phyloP scores from a whole-genome alignment of 2,329 filamentous ascomycete genomes.

The Aspergillus bombycis region DNA sequence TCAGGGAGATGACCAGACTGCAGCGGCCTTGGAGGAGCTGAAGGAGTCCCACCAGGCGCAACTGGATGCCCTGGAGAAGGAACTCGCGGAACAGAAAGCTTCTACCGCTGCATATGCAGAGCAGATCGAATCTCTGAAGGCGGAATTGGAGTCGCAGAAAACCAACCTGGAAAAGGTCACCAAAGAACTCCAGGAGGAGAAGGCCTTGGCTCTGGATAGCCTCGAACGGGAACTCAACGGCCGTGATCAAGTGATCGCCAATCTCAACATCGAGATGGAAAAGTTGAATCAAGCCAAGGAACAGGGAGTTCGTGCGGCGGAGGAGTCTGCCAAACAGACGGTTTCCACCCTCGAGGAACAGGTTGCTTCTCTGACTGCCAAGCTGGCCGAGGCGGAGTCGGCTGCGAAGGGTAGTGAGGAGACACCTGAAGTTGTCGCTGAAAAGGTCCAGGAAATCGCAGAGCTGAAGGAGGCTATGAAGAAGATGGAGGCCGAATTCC shows the following conservation, averaged over 20 bases:
- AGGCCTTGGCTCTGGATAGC: constrained; percentile 34
- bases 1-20: constrained; percentile 39
- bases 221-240: constrained; percentile 40
- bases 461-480: constrained; percentile 38
- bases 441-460: constrained; percentile 41
- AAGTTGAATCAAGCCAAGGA: constrained; percentile 40
- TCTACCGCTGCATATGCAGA: constrained; percentile 32
- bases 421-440: constrained; percentile 29
- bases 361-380: constrained; percentile 38
- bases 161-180: constrained; percentile 31
- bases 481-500: constrained; percentile 38
- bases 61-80: constrained; percentile 38
- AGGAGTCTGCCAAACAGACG: constrained; percentile 35
- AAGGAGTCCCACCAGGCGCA: constrained; percentile 41
- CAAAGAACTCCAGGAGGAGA: constrained; percentile 32
- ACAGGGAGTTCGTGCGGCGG: constrained; percentile 37
- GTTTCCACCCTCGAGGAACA: constrained; percentile 38
- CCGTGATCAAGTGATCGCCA: constrained; percentile 42
- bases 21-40: constrained; percentile 40
- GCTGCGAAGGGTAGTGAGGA: constrained; percentile 30
- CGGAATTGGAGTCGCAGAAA: constrained; percentile 36
- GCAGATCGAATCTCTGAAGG: constrained; percentile 34
- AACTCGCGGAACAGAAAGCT: constrained; percentile 38
- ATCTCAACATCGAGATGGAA: constrained; percentile 42
- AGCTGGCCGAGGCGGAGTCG: constrained; percentile 38